Evolutionary conservation across 768 basidiomycete species (phyloP), one percentile per base, ranked within the genome.

Genomic region (Lentinula sp.): DNA sequence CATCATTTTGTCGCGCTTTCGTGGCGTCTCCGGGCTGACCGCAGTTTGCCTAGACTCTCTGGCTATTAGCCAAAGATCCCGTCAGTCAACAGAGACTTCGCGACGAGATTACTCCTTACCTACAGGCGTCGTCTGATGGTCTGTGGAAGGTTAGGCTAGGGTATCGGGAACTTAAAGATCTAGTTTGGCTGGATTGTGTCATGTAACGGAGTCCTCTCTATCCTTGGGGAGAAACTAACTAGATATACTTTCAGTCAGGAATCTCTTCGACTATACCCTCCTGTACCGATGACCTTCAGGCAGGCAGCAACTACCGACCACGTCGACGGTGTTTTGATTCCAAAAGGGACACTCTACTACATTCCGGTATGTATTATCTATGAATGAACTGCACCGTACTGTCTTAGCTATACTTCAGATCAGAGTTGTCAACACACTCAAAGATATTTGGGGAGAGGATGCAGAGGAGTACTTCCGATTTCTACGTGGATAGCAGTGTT

Each of bases 51-150:
- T 35, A 56, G 81, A 80, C 81, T 0, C 70, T 83, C 7, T 83
- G 81, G 81, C 73, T 82, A 23, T 76, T 86, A 13, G 78, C 83
- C 8, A 79, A 81, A 43, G 72, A 85, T 66, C 77, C 73, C 3
- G 74, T 76, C 18, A 70, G 75, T 53, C 86, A 87, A 67, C 71
- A 69, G 6, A 75, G 73, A 46, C 75, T 88, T 2, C 79, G 85
- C 4, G 77, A 78, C 4, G 85, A 88, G 68, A 70, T 84, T n/a
- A 66, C 71, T 0, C 74, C 79, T 0, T 61, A 83, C 1, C 72
- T 77, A 43, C 62, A 23, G 35, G 15, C 35, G 15, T 16, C 50
- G 18, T 3, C 50, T 35, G 32, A 51, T 51, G 50, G 33, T 51
- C 7, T 66, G 5, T 61, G 66, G 16, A 70, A 73, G 43, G 63